A percentile compares a stretch with the other conserved stretches of the same genome.
These are phyloP conservation scores for Caryopteris hybrid DNA, from an alignment of 305 asterid genomes.

Conservation along the genomic window DNA sequence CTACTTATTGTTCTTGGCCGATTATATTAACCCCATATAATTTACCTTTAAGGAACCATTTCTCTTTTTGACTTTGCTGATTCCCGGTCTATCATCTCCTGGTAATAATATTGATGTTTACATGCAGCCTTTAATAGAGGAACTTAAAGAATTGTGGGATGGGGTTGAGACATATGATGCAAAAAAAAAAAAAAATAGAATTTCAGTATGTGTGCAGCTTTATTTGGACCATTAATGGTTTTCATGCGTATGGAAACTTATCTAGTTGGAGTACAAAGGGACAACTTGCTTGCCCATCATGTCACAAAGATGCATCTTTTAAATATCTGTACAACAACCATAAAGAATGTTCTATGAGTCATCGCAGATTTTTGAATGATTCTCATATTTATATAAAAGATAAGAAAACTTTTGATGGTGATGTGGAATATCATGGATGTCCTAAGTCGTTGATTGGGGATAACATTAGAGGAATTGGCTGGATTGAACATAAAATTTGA, in stretches of 20 bases:
- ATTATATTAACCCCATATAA: neutral
- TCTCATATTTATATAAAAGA: neutral
- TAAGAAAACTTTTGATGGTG: neutral
- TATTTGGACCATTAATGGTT: neutral
- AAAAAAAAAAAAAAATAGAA: neutral
- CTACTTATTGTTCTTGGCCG: conserved; percentile 14
- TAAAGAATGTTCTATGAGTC: neutral
- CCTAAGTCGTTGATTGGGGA: neutral
- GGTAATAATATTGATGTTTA: too few relatives aligned
- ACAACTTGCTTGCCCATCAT: neutral
- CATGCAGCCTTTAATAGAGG: too few relatives aligned
- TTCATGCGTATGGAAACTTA: neutral
- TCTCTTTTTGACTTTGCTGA: neutral
- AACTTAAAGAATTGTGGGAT: neutral
- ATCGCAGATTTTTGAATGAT: neutral
- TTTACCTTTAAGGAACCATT: neutral
- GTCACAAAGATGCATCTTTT: neutral
- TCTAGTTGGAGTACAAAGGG: neutral
- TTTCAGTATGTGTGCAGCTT: neutral
- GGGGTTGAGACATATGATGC: neutral
- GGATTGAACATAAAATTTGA: neutral
- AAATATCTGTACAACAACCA: neutral
- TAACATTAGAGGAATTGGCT: neutral
- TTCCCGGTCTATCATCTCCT: too few relatives aligned
- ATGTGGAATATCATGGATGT: neutral